Conservation (phyloP, 495 filamentous ascomycete species). For the Cercophora newfieldiana region DNA sequence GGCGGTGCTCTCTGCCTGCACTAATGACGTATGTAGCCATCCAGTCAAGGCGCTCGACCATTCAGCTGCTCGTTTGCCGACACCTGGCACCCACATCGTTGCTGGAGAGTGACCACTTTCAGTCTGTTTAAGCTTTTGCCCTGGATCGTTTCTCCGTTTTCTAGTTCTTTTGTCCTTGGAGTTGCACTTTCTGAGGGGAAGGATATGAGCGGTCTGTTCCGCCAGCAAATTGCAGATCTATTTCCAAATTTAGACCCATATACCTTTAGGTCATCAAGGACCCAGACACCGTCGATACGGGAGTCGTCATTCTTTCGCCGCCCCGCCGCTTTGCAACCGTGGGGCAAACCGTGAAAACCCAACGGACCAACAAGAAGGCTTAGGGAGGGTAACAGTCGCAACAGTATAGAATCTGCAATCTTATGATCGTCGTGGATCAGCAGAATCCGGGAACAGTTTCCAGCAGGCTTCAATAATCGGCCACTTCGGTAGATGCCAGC, state of each 20-base stretch:
- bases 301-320: constrained; percentile 8
- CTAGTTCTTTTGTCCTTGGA: too few relatives aligned
- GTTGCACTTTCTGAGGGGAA: too few relatives aligned
- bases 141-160: neutral
- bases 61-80: neutral
- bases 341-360: neutral
- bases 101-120: neutral
- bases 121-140: neutral
- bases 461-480: neutral
- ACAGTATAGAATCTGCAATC: neutral
- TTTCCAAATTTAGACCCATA: constrained; percentile 15
- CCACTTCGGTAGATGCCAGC: neutral
- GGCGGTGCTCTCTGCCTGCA: neutral
- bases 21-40: constrained; percentile 20
- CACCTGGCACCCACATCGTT: neutral
- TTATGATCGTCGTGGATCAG: neutral
- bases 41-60: neutral
- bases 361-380: neutral
- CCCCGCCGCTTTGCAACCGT: neutral
- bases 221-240: neutral
- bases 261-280: constrained; percentile 15
- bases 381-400: neutral
- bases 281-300: neutral
- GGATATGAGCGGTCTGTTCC: neutral
- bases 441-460: neutral